Evolutionary conservation across 1,284 basidiomycete species (phyloP).

Genomic region (Salmacisia buchloeana): DNA sequence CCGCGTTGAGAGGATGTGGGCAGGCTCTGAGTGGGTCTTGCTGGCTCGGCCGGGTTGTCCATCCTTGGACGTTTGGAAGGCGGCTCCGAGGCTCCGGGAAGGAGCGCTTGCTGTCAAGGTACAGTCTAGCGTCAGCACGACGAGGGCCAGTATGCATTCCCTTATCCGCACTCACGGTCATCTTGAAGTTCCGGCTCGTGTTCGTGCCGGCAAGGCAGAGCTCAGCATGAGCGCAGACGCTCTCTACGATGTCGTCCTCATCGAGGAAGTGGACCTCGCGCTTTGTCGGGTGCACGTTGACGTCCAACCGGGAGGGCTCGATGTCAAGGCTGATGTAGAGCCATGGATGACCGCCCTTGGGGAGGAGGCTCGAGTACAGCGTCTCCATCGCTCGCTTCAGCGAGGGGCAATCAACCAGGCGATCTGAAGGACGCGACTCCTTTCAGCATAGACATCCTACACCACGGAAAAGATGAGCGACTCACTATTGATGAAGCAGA

Average conservation of each 20-base stretch:
- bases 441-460: too few species aligned
- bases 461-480: neutral
- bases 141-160: neutral
- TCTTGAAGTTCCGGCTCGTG: constrained; percentile 38
- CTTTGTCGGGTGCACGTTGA: constrained; percentile 98
- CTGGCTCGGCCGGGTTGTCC: neutral
- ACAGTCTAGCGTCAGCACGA: constrained; percentile 12
- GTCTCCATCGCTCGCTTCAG: constrained; percentile 83
- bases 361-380: constrained; percentile 77
- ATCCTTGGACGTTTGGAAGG: neutral
- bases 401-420: constrained; percentile 80
- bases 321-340: constrained; percentile 83
- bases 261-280: constrained; percentile 87
- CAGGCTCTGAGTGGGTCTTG: too few species aligned
- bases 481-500: constrained; percentile 96
- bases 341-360: constrained; percentile 85
- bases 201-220: constrained; percentile 30
- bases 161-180: constrained; percentile 14
- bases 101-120: constrained; percentile 19
- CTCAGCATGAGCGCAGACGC: constrained; percentile 57
- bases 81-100: constrained; percentile 13
- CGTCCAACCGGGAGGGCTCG: constrained; percentile 81
- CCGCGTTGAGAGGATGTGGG: neutral
- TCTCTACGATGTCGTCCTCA: constrained; percentile 80
- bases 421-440: constrained; percentile 65